Percentiles rank a stretch among this genome's conserved stretches.
Evolutionary conservation across 495 filamentous ascomycete genomes (phyloP).

Genomic region (Podospora comata): DNA sequence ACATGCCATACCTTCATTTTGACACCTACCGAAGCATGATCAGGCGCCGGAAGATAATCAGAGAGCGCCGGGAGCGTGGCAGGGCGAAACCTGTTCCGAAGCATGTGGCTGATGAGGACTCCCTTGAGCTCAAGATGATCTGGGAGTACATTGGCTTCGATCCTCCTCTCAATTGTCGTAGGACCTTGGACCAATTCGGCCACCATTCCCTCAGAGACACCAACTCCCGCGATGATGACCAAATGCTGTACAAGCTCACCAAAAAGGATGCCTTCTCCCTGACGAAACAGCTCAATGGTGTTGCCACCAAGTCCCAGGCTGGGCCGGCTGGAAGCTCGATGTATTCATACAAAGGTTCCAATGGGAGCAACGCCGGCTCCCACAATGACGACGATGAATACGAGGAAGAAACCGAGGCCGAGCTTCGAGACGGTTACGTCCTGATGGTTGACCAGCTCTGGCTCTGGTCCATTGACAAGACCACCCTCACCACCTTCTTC

Average conservation of each 20-base stretch:
- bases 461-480: constrained; percentile 63
- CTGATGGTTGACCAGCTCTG: constrained; percentile 71
- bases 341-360: constrained; percentile 11
- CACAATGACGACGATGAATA: constrained; percentile 15
- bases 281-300: constrained; percentile 1
- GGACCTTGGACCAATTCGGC: constrained; percentile 65
- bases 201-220: constrained; percentile 63
- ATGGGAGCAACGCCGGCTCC: background rate
- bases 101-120: constrained; percentile 49
- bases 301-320: background rate
- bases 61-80: constrained; percentile 53
- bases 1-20: constrained; percentile 59
- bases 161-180: constrained; percentile 59
- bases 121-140: constrained; percentile 58
- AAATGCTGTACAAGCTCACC: constrained; percentile 69
- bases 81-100: constrained; percentile 55
- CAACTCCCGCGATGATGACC: constrained; percentile 61
- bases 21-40: constrained; percentile 62
- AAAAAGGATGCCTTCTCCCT: constrained; percentile 32
- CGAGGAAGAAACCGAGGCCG: constrained; percentile 28
- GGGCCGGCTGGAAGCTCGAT: constrained; percentile 2
- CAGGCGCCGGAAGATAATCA: constrained; percentile 56
- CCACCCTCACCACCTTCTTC: constrained; percentile 58
- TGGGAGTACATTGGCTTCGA: constrained; percentile 66
- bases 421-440: constrained; percentile 57